Evolutionary conservation across 371 early-diverging fungal species (phyloP), one percentile per base, ranked within the genome.

Genomic region (Amoeboradix gromovi): DNA sequence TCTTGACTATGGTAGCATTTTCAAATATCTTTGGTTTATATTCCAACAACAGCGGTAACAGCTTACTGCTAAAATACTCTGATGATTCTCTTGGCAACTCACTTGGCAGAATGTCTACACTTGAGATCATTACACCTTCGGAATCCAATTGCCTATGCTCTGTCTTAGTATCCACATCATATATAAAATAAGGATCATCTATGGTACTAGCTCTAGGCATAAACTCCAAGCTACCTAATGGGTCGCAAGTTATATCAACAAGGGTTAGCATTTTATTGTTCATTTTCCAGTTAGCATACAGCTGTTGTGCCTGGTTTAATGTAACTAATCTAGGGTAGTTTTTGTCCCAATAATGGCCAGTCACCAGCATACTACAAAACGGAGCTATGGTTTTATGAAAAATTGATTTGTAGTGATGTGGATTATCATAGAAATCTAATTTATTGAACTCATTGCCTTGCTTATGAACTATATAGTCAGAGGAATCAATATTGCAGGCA

Each of bases 71-170:
- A 76, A 96, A 96, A 77, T 88, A 86, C 72, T 88, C 78, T 74
- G 90, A 90, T 68, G 94, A 87, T 74, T 94, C 95, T 27, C 87
- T 73, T 1, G 96, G 94, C 68, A 96, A 78, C 75, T 96, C 94
- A 0, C 94, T 88, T 1, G 96, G 96, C 31, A 96, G 77, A 71
- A 91, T 96, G 74, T 96, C 96, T 30, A 96, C 87, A 1, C 92
- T 89, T 86, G 93, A 89, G 73, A 94, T 85, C 75, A 90, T 91
- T 29, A 91, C 82, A 29, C 96, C 96, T 2, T 80, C 74, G 2
- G 80, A 84, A 72, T 87, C 88, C 22, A 85, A 79, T 82, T 88
- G 78, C 73, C 85, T 77, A 77, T 92, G 92, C 69, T 86, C 85
- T 17, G 71, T 72, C 30, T 80, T 76, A 2, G 76, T 78, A 29